Conservation (phyloP, 805 yeast species). For the Yamadazyma philogaea region DNA sequence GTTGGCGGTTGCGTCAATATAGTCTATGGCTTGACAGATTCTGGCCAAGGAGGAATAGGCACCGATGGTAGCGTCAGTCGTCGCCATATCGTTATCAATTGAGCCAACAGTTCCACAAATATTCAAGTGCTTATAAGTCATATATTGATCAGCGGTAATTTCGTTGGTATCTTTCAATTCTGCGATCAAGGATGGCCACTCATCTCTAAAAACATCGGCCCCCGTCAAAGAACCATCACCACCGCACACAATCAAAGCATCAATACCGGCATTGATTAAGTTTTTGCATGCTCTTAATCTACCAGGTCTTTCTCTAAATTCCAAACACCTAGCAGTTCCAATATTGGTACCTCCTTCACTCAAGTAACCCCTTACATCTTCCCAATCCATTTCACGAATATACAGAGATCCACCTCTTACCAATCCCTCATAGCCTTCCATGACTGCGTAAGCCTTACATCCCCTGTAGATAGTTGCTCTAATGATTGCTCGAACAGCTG, state of each 20-base stretch:
- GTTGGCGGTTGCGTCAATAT: slow-evolving; percentile 95
- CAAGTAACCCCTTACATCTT: slow-evolving; percentile 91
- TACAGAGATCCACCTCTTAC: slow-evolving; percentile 75
- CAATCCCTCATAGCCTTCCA: slow-evolving; percentile 93
- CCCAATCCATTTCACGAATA: slow-evolving; percentile 82
- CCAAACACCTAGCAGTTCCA: slow-evolving; percentile 93
- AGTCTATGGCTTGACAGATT: slow-evolving; percentile 91
- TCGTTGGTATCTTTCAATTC: slow-evolving; percentile 61
- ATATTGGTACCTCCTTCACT: slow-evolving; percentile 92
- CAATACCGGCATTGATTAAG: slow-evolving; percentile 83
- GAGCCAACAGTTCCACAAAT: slow-evolving; percentile 96
- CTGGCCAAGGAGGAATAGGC: slow-evolving; percentile 91
- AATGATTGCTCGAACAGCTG: slow-evolving; percentile 92
- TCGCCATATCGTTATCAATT: slow-evolving; percentile 96
- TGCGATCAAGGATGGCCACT: slow-evolving; percentile 85
- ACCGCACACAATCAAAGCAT: slow-evolving; percentile 93
- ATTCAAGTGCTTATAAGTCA: slow-evolving; percentile 66
- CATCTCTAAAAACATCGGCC: slow-evolving; percentile 89
- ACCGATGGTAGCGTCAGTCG: slow-evolving; percentile 95
- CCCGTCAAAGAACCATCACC: slow-evolving; percentile 99
- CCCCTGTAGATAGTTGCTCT: slow-evolving; percentile 84
- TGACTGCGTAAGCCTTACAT: slow-evolving; percentile 88
- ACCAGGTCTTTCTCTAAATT: slow-evolving; percentile 81
- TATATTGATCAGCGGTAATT: slow-evolving; percentile 56
- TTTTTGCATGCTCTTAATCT: slow-evolving; percentile 80